Evolutionary conservation across 495 filamentous ascomycete species (phyloP), one percentile per base, ranked within the genome.

Genomic region (Aspergillus steynii): DNA sequence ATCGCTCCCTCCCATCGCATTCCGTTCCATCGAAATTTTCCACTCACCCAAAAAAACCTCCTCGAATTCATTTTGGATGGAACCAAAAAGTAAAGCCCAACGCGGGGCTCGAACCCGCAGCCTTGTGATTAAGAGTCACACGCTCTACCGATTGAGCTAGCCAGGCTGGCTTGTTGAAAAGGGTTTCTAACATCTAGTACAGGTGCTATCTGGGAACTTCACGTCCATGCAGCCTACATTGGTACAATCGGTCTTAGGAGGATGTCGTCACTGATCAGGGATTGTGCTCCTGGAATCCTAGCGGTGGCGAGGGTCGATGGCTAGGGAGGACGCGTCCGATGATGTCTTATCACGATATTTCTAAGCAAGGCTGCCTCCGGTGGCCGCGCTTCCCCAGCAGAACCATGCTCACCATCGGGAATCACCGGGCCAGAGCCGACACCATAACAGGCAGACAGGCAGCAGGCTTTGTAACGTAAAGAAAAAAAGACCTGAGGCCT

Each of bases 71-170:
- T 42, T 12, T 2, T 1, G 4, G 9, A 8, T 14, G 4, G 29
- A 26, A 42, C 9, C 37, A 42, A 42, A 42, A 42, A 14, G 37
- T 42, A 4, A 42, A 42, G 37, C 37, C 37, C 37, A 42, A 42
- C 37, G 37, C 37, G 37, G 37, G 37, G 37, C 37, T 42, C 37
- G 37, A 42, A 42, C 37, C 37, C 37, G 37, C 37, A 42, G 37
- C 37, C 37, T 42, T 42, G 37, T 26, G 53, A 55, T 45, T 85
- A 85, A 83, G 79, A 83, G 77, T 76, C 75, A 80, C 78, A 84
- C 80, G 81, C 81, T 84, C 81, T 84, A 78, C 77, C 78, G 76
- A 81, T 80, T 81, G 81, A 84, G 74, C 75, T 85, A 85, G 79
- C 80, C 78, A 64, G 73, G 76, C 72, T 65, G 26, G 15, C 6